Conservation (phyloP, 2,329 filamentous ascomycete genomes). For the Talaromyces sp. region DNA sequence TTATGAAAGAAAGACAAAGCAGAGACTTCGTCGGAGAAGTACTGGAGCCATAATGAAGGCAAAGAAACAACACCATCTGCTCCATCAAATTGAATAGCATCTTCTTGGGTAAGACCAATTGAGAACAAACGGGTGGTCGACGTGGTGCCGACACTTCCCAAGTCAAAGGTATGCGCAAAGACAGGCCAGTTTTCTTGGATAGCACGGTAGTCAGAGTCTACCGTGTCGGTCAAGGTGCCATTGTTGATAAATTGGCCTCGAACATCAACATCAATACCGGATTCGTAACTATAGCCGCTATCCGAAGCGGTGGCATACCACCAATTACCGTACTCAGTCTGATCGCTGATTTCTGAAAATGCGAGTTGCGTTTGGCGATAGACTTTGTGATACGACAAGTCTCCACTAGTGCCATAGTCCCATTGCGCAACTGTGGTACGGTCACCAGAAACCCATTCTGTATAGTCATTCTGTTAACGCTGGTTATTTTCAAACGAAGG, state of each 20-base stretch:
- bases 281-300: conserved; percentile 44
- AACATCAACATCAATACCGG: conserved; percentile 47
- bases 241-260: conserved; percentile 45
- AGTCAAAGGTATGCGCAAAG: conserved; percentile 51
- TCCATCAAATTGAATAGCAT: conserved; percentile 50
- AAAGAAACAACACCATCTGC: conserved; percentile 36
- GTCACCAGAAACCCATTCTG: conserved; percentile 71
- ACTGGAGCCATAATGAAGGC: conserved; percentile 50
- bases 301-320: conserved; percentile 50
- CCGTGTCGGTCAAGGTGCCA: conserved; percentile 44
- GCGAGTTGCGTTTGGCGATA: conserved; percentile 46
- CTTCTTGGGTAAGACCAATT: conserved; percentile 48
- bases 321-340: conserved; percentile 53
- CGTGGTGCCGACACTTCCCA: conserved; percentile 43
- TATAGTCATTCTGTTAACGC: neutral
- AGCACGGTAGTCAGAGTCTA: conserved; percentile 50
- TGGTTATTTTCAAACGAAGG: conserved; percentile 22
- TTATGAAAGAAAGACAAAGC: conserved; percentile 49
- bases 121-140: conserved; percentile 46
- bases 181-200: conserved; percentile 51
- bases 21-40: conserved; percentile 43
- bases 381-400: conserved; percentile 60
- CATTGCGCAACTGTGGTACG: conserved; percentile 55
- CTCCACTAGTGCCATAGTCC: conserved; percentile 53
- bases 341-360: conserved; percentile 48